Evolutionary conservation across 345 rosid genomes (phyloP).

Genomic region (Aquilaria yunnanensis): DNA sequence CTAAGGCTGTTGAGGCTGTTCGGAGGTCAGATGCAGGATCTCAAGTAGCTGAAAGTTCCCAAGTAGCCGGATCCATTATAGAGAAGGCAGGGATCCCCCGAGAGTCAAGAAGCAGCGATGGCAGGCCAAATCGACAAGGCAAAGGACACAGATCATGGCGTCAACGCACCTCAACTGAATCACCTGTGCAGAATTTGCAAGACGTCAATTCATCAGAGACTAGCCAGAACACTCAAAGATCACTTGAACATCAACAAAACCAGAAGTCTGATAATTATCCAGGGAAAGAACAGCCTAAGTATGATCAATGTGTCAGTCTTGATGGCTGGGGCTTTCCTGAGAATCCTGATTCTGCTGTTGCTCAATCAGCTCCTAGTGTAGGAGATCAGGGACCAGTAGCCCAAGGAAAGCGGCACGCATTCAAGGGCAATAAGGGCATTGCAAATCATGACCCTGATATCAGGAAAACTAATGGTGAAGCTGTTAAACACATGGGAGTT

Average conservation of each 20-base stretch:
- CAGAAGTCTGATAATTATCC: constrained; percentile 31
- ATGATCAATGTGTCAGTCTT: constrained; percentile 37
- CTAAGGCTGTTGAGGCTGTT: constrained; percentile 22
- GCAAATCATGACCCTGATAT: constrained; percentile 45
- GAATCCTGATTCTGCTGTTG: constrained; percentile 25
- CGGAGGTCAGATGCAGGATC: constrained; percentile 29
- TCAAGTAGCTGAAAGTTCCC: constrained; percentile 27
- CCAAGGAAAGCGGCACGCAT: constrained; percentile 49
- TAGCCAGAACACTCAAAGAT: constrained; percentile 31
- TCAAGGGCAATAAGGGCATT: constrained; percentile 40
- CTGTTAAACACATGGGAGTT: constrained; percentile 33
- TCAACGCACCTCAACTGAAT: constrained; percentile 48
- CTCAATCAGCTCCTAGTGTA: constrained; percentile 22
- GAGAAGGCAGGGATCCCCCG: constrained; percentile 30
- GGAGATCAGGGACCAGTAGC: constrained; percentile 45
- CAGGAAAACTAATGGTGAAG: constrained; percentile 41
- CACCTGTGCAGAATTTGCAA: constrained; percentile 27
- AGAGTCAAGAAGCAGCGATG: constrained; percentile 49
- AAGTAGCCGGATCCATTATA: constrained; percentile 23
- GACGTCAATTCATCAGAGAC: constrained; percentile 29
- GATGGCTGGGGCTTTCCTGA: constrained; percentile 65
- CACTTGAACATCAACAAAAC: constrained; percentile 34
- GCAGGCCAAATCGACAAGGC: constrained; percentile 51
- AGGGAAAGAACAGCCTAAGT: constrained; percentile 39
- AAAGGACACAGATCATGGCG: constrained; percentile 68